Conservation (phyloP, 2,329 filamentous ascomycete genomes). For the Aspergillus nomiae region DNA sequence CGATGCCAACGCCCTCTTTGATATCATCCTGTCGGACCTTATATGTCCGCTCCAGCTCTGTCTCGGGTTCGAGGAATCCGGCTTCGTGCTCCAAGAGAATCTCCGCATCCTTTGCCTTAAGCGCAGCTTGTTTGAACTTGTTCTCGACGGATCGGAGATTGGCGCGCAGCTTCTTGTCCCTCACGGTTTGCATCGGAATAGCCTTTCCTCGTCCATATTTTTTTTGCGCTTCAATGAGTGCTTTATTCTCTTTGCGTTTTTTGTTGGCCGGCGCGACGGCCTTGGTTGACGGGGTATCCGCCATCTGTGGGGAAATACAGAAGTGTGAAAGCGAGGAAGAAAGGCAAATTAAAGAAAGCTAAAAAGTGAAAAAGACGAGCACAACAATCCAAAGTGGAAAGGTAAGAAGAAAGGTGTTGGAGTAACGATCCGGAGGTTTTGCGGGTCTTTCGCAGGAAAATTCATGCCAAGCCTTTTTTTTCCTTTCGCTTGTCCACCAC, state of each 20-base stretch:
- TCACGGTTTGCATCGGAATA: slow-evolving; percentile 71
- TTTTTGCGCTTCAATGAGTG: slow-evolving; percentile 60
- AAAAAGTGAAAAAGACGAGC: not conserved
- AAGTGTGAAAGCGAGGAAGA: slow-evolving; percentile 3
- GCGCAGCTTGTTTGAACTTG: slow-evolving; percentile 77
- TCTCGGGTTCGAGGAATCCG: slow-evolving; percentile 86
- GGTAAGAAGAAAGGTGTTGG: not conserved
- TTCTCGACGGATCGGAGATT: slow-evolving; percentile 77
- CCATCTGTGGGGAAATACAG: slow-evolving; percentile 26
- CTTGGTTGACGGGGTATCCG: slow-evolving; percentile 27
- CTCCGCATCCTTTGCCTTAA: slow-evolving; percentile 92
- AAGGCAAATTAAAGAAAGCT: not conserved
- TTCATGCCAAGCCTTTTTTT: slow-evolving; percentile 38
- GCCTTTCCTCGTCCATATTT: slow-evolving; percentile 82
- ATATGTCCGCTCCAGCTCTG: slow-evolving; percentile 87
- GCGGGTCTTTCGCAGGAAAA: slow-evolving; percentile 30
- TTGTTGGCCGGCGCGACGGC: slow-evolving; percentile 34
- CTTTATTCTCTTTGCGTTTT: slow-evolving; percentile 42
- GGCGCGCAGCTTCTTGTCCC: slow-evolving; percentile 85
- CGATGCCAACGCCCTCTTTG: slow-evolving; percentile 69
- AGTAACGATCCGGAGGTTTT: slow-evolving; percentile 8
- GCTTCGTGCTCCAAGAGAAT: slow-evolving; percentile 84
- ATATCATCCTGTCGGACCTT: slow-evolving; percentile 91
- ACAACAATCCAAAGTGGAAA: not conserved
- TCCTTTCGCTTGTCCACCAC: slow-evolving; percentile 38